Conservation (phyloP, 2,329 filamentous ascomycete genomes). For the Pyrenophora graminea region DNA sequence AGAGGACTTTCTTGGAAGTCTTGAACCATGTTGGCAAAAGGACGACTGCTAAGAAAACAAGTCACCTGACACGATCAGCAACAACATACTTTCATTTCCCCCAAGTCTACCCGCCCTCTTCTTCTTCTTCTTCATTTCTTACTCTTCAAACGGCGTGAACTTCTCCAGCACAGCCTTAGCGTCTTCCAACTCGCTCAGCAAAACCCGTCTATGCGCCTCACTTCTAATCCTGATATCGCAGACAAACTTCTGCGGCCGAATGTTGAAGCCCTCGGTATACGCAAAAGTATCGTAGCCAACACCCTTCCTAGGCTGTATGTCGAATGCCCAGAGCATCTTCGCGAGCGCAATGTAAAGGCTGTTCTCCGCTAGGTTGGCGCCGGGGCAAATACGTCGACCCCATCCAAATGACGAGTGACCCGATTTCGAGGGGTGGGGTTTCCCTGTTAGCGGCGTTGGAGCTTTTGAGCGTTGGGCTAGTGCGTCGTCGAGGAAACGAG, state of each 20-base stretch:
- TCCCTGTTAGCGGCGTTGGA: slow-evolving; percentile 20
- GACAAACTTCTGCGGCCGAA: slow-evolving; percentile 43
- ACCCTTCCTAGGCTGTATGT: slow-evolving; percentile 39
- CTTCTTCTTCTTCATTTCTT: not conserved
- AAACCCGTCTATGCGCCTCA: slow-evolving; percentile 32
- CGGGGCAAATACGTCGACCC: slow-evolving; percentile 42
- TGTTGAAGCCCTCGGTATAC: slow-evolving; percentile 50
- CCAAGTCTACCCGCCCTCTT: no score
- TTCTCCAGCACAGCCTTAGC: slow-evolving; percentile 40
- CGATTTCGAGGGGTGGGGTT: slow-evolving; percentile 34
- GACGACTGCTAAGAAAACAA: no score
- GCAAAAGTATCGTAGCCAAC: slow-evolving; percentile 46
- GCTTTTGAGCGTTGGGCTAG: slow-evolving; percentile 24
- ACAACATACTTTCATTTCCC: no score
- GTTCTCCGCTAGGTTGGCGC: slow-evolving; percentile 37
- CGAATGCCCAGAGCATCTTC: slow-evolving; percentile 43
- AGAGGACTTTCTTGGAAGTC: no score
- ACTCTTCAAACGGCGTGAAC: slow-evolving; percentile 44
- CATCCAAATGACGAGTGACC: slow-evolving; percentile 45
- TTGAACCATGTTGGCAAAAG: no score
- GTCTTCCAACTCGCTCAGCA: slow-evolving; percentile 35
- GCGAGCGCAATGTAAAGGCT: slow-evolving; percentile 40
- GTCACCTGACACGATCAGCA: no score
- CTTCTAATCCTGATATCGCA: slow-evolving; percentile 43
- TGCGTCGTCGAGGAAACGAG: slow-evolving; percentile 43